Conservation (phyloP, 2,329 filamentous ascomycete species). For the Epichloe uncinata region DNA sequence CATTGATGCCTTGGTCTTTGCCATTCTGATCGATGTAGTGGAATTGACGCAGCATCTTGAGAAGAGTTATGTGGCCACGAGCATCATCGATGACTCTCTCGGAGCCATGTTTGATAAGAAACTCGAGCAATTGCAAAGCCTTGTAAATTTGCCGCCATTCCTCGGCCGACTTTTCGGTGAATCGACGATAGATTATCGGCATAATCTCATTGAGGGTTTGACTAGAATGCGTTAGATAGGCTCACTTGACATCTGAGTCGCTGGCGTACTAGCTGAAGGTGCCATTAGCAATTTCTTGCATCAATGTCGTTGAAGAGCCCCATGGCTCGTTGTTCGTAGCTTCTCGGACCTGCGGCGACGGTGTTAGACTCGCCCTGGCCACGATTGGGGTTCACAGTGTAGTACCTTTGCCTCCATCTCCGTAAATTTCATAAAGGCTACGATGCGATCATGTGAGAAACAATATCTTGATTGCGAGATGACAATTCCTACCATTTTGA, state of each 20-base stretch:
- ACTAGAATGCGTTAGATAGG: conserved; percentile 31
- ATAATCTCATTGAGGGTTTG: conserved; percentile 98
- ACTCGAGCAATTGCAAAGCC: conserved; percentile 88
- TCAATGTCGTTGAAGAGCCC: conserved; percentile 70
- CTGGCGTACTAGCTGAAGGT: conserved; percentile 87
- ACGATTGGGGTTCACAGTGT: conserved; percentile 7
- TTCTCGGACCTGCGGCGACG: conserved; percentile 61
- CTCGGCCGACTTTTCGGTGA: conserved; percentile 95
- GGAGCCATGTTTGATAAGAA: conserved; percentile 94
- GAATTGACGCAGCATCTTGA: conserved; percentile 98
- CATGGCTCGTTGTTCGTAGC: conserved; percentile 98
- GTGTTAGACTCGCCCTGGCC: conserved; percentile 6
- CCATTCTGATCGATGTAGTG: conserved; percentile 94
- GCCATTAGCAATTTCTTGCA: conserved; percentile 97
- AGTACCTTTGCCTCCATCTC: conserved; percentile 68
- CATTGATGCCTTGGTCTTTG: conserved; percentile 96
- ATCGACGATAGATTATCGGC: conserved; percentile 99
- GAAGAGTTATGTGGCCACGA: conserved; percentile 80
- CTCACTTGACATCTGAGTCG: conserved; percentile 8
- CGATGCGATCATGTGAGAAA: conserved; percentile 15
- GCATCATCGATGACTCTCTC: conserved; percentile 97
- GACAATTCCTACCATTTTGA: conserved; percentile 63
- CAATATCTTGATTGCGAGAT: not conserved
- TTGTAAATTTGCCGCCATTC: conserved; percentile 99
- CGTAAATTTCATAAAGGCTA: conserved; percentile 96